Evolutionary conservation across 2,329 filamentous ascomycete species (phyloP).

Genomic region (Drechslera avenae): DNA sequence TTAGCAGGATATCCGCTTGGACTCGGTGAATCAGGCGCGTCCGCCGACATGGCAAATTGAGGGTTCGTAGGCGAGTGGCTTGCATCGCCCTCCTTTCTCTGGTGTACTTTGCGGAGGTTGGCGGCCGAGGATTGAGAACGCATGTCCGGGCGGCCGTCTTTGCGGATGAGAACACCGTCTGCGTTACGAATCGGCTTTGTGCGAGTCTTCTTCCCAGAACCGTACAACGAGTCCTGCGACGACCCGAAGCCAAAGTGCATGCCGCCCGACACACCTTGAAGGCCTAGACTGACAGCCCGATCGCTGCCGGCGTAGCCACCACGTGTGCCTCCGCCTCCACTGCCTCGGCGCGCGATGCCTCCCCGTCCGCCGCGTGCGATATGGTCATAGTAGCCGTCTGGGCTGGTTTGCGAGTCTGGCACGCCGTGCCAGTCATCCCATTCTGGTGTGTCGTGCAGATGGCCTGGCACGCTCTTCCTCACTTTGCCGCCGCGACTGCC

Average conservation of each 20-base stretch:
- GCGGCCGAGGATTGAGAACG: constrained; percentile 58
- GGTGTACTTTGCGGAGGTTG: constrained; percentile 58
- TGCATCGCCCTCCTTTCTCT: constrained; percentile 51
- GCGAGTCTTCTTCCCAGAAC: constrained; percentile 55
- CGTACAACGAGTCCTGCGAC: constrained; percentile 40
- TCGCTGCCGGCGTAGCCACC: constrained; percentile 34
- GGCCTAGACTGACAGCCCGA: constrained; percentile 34
- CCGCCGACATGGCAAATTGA: constrained; percentile 16
- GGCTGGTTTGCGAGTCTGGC: constrained; percentile 42
- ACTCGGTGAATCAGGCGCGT: constrained; percentile 36
- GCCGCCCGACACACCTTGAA: constrained; percentile 33
- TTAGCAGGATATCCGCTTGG: constrained; percentile 23
- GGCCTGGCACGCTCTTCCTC: constrained; percentile 46
- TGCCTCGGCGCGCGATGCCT: constrained; percentile 43
- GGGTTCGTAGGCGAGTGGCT: constrained; percentile 29
- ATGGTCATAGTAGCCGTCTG: constrained; percentile 46
- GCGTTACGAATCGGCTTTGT: constrained; percentile 57
- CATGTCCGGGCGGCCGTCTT: constrained; percentile 59
- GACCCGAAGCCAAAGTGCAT: constrained; percentile 25
- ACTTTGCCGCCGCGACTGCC: constrained; percentile 46
- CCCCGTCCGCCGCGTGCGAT: constrained; percentile 31
- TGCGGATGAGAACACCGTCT: constrained; percentile 57
- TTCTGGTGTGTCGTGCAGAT: constrained; percentile 39
- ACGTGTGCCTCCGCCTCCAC: constrained; percentile 32
- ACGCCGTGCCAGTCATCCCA: constrained; percentile 49